Evolutionary conservation across 768 basidiomycete genomes (phyloP).

Genomic region (Suillus occidentalis): DNA sequence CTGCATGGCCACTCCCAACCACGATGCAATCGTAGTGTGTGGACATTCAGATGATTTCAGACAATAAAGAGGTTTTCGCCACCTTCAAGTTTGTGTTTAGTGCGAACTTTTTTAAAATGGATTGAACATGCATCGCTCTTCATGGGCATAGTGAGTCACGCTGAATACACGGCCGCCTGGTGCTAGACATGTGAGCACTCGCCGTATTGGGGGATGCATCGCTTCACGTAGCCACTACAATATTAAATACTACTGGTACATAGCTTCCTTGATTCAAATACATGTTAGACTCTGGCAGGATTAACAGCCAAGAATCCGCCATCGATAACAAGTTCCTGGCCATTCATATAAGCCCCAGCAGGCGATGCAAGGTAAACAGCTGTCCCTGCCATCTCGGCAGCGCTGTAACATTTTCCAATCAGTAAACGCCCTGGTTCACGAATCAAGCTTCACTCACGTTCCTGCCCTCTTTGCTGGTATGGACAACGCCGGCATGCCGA

Average conservation of each 20-base stretch:
- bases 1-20: conserved; percentile 67
- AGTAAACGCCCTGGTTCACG: conserved; percentile 3
- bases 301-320: conserved; percentile 77
- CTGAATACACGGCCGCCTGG: neutral
- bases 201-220: neutral
- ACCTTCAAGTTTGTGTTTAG: neutral
- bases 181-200: neutral
- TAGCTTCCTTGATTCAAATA: neutral
- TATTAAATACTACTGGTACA: neutral
- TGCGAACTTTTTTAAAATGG: neutral
- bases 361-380: conserved; percentile 72
- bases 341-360: conserved; percentile 73
- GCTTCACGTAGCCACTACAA: neutral
- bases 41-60: conserved; percentile 14
- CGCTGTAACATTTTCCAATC: conserved; percentile 38
- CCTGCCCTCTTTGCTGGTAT: conserved; percentile 65
- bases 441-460: conserved; percentile 46
- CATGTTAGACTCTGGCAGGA: conserved; percentile 47
- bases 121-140: neutral
- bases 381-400: conserved; percentile 75
- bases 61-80: neutral
- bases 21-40: conserved; percentile 54
- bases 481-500: conserved; percentile 59
- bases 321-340: conserved; percentile 77
- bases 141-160: neutral